Base-by-base conservation (phyloP, 768 basidiomycete genomes). In the Phylloporus scabripes region DNA sequence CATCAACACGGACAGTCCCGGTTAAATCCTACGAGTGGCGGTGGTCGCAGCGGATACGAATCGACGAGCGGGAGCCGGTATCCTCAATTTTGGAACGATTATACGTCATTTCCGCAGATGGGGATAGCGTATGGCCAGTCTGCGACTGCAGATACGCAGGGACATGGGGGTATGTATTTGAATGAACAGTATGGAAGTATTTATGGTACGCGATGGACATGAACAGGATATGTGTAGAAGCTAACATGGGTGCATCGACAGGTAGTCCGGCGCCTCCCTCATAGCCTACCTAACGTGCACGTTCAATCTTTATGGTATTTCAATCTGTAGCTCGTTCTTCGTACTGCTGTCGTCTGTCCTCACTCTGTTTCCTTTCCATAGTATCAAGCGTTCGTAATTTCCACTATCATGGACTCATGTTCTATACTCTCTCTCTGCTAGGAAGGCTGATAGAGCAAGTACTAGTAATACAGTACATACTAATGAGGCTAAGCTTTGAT, bases 11-110 rank as follows among this genome's bases (percentile, higher is more conserved):
- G 47, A 28, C 57, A 55, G 2, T 8, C 48, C 18, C 60, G 64
- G 45, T 23, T 51, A 26, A 50, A 45, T 38, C 41, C 58, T 7
- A 37, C 20, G 17, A 34, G 55, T 17, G 49, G 50, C 10, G 48
- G 48, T 14, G 60, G 32, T 7, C 57, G 52, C 4, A 48, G 48
- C 5, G 61, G 59, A n/a, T 65, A 61, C 31, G 65, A 56, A 4
- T 38, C 54, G 28, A 34, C 52, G 21, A 34, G 45, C 23, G 60
- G 57, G 7, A 58, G 61, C 5, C 69, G 75, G 32, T 77, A 77
- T 49, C 76, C 74, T 15, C 77, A 79, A 50, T 81, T 70, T 54
- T 81, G 79, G 79, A 74, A 68, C 43, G 79, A 82, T 33, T 79
- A 75, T 61, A 72, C 75, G 24, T 68, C 77, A 14, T 80, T 76